These are phyloP conservation scores for Phoenix dactylifera DNA, from an alignment of 176 grass and related monocot species.

Conservation along the genomic window DNA sequence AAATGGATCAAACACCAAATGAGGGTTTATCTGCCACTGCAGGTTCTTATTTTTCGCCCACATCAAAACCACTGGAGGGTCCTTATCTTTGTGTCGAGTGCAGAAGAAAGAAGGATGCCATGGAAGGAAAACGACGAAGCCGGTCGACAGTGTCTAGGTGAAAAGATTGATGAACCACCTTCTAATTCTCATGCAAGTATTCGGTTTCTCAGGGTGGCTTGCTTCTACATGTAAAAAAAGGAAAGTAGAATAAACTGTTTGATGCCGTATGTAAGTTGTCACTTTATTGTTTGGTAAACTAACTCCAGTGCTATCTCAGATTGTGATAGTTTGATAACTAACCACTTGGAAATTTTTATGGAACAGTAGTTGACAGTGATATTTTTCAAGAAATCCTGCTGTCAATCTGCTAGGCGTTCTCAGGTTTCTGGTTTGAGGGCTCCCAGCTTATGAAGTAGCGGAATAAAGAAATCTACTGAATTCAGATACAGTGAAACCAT, in stretches of 20 bases:
- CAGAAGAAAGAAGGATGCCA: constrained; percentile 96
- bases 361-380: too few relatives aligned
- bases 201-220: constrained; percentile 7
- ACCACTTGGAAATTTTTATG: neutral
- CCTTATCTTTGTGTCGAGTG: constrained; percentile 83
- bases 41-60: constrained; percentile 31
- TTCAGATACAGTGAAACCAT: too few relatives aligned
- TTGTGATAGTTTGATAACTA: constrained; percentile 19
- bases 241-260: constrained; percentile 24
- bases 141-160: constrained; percentile 33
- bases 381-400: too few relatives aligned
- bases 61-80: constrained; percentile 42
- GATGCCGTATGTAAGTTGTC: constrained; percentile 11
- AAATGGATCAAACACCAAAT: constrained; percentile 46
- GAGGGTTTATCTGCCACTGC: constrained; percentile 47
- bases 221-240: constrained; percentile 33
- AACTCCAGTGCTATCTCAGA: constrained; percentile 30
- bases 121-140: constrained; percentile 77
- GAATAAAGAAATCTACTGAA: too few relatives aligned
- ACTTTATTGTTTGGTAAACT: constrained; percentile 27
- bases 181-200: neutral
- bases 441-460: too few relatives aligned
- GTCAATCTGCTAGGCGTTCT: too few relatives aligned
- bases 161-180: constrained; percentile 11
- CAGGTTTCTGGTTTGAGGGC: too few relatives aligned